Evolutionary conservation across 768 basidiomycete genomes (phyloP).

Genomic region (Trametes cinnabarina): DNA sequence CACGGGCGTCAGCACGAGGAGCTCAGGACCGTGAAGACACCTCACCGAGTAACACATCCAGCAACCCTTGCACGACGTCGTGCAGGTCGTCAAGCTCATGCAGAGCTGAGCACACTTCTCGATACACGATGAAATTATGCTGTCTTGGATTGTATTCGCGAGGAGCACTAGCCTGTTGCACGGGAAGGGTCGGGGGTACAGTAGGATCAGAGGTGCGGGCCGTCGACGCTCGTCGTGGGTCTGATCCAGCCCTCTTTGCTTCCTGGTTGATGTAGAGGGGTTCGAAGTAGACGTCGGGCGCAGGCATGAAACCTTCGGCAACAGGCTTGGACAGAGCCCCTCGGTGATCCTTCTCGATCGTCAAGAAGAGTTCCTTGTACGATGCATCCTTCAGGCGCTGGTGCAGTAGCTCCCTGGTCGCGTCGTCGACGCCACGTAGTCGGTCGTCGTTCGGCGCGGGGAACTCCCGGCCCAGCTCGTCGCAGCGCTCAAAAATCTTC

Average conservation of each 20-base stretch:
- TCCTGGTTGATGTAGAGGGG: neutral
- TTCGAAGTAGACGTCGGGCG: neutral
- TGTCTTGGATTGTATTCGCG: constrained; percentile 2
- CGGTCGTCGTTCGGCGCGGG: neutral
- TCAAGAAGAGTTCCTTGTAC: constrained; percentile 1
- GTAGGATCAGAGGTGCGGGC: too few species aligned
- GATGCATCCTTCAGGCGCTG: neutral
- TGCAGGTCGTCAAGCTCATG: constrained; percentile 4
- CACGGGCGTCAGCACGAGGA: neutral
- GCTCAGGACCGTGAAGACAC: neutral
- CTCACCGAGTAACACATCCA: neutral
- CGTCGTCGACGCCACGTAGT: neutral
- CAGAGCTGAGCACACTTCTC: constrained; percentile 2
- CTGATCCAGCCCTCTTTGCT: neutral
- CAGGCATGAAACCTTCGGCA: constrained; percentile 2
- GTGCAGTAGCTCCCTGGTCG: neutral
- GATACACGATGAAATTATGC: constrained; percentile 2
- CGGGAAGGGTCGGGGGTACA: neutral
- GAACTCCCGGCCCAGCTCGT: neutral
- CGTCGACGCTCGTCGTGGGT: neutral
- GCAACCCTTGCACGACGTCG: neutral
- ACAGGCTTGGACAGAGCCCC: neutral
- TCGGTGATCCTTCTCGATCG: constrained; percentile 2
- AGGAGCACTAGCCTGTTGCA: neutral
- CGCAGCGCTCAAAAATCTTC: neutral